Evolutionary conservation across 805 yeast genomes (phyloP).

Genomic region (Kuraishia ogatae): DNA sequence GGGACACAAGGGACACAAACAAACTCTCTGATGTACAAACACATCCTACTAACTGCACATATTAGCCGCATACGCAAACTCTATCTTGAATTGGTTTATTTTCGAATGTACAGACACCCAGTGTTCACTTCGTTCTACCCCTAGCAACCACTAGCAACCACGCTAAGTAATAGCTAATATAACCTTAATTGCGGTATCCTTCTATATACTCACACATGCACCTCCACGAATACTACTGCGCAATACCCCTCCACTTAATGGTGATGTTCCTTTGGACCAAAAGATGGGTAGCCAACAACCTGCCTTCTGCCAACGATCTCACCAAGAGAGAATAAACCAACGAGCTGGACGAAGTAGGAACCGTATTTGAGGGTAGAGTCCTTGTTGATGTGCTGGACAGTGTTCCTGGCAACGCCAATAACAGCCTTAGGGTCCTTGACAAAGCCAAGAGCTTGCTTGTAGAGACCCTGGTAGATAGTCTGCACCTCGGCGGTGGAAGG

Average conservation of each 20-base stretch:
- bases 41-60: no score
- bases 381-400: constrained; percentile 33
- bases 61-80: no score
- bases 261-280: constrained; percentile 32
- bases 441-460: constrained; percentile 33
- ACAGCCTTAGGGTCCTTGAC: constrained; percentile 55
- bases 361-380: constrained; percentile 57
- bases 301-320: constrained; percentile 96
- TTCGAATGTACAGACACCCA: no score
- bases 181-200: neutral
- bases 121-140: no score
- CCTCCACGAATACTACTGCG: no score
- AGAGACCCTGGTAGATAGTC: constrained; percentile 53
- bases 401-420: constrained; percentile 33
- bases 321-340: constrained; percentile 90
- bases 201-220: no score
- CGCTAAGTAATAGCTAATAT: no score
- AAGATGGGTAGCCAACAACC: constrained; percentile 76
- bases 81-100: no score
- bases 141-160: neutral
- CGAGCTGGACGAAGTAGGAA: constrained; percentile 71
- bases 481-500: constrained; percentile 74
- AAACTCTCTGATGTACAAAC: no score
- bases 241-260: neutral
- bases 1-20: no score